Base-by-base conservation (phyloP, 2,329 filamentous ascomycete species). In the Pleurostoma richardsiae region DNA sequence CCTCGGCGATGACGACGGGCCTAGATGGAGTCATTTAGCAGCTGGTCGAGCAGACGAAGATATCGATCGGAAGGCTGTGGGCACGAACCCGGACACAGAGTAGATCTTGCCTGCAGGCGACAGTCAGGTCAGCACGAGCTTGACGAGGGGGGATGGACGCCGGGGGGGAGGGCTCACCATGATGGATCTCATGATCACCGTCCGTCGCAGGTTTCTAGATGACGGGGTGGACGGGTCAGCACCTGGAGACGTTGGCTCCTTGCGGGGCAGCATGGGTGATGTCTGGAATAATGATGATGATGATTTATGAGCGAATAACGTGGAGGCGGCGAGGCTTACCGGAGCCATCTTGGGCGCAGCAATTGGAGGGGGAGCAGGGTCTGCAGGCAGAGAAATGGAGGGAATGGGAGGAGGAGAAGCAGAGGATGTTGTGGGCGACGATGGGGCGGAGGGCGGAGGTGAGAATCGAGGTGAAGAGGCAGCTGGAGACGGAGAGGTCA, bases 1-100 rank as follows among this genome's bases (percentile, higher is more conserved):
- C 85, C 76, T 97, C 92, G 66, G 92, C 94, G 59, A 99, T 82
- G 61, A 99, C 86, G 77, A 99, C 94, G 64, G 94, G 94, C 57
- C 88, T 85, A 55, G 40, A 42, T 40, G 33, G 33, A 26, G 41
- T 39, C 47, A 43, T 40, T 30, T 42, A 43, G 36, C 19, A 36
- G 33, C 33, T 36, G 8, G 33, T 8, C 8, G 2, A 2, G 8
- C n/a, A n/a, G 8, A 36, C 33, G 33, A 36, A n/a, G 8, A 8
- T 36, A 44, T 40, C 44, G 44, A 43, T 43, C 29, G 49, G 52
- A 49, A 49, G 50, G 42, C 50, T 55, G 19, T 19, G 19, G 50
- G 52, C 54, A 76, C 76, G 66, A 58, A 81, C 77, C 83, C 84
- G 54, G 77, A 80, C 56, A 81, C 69, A 63, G 77, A 81, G 68